Evolutionary conservation across 345 rosid species (phyloP), one percentile per base, ranked within the genome.

Genomic region (Sisymbrium altissimum): DNA sequence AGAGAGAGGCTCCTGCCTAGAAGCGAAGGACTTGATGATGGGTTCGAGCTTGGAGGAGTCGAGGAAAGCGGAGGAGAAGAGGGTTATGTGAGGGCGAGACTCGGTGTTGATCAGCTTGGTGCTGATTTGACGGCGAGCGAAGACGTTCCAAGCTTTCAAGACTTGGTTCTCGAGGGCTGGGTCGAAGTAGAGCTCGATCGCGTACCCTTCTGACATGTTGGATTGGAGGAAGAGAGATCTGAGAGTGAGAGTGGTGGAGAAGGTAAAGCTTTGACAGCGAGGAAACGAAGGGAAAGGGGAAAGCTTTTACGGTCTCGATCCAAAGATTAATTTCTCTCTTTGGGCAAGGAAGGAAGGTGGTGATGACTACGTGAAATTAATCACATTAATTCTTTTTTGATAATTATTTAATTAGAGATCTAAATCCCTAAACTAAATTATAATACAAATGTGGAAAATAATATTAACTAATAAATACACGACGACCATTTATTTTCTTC

Each of bases 81-180:
- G 89, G 44, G 98, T 92, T 79, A 96, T 85, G 80, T 89, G 96
- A 1, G 99, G 99, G 10, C 99, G 92, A 18, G 99, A 92, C 81
- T 90, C 96, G 78, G 90, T 92, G 81, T 82, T 96, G 72, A 96
- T 92, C 72, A 96, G 83, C 35, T 92, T 93, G 44, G 93, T 86
- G 66, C 98, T 92, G 84, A 92, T 90, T 79, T 96, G 98, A 40
- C 98, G 99, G 61, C 97, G 97, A 52, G 99, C 99, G 54, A 96
- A 84, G 64, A 96, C 98, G 77, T 96, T 96, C 97, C 98, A 96
- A 48, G 98, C 94, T 84, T 96, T 92, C 76, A 90, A 72, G 49
- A 90, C 96, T 82, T 96, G 99, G 82, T 96, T 96, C 68, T 96
- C 99, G 2, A 92, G 92, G 0, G 98, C 97, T 0, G 98, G 96